A percentile compares a stretch with the other conserved stretches of the same genome.
These are phyloP conservation scores for Auricularia cornea DNA, from an alignment of 768 basidiomycete species.

Conservation along the genomic window DNA sequence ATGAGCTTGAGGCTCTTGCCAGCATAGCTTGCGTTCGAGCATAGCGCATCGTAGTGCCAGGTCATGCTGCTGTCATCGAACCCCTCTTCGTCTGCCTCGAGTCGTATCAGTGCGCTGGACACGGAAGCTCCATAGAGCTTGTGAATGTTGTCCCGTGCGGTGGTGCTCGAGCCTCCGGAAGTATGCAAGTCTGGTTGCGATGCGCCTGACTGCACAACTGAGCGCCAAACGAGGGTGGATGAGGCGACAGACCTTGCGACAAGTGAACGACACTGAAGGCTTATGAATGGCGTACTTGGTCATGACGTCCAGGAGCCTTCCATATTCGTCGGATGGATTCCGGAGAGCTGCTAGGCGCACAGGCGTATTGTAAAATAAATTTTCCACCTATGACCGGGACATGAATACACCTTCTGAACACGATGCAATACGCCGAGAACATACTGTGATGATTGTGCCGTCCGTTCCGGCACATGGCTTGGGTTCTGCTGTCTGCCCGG, in stretches of 20 bases:
- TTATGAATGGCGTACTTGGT: slow-evolving; percentile 95
- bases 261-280: slow-evolving; percentile 75
- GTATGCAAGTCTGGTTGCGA: slow-evolving; percentile 75
- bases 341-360: slow-evolving; percentile 79
- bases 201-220: slow-evolving; percentile 50
- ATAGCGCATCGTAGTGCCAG: slow-evolving; percentile 69
- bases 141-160: slow-evolving; percentile 61
- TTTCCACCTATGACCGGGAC: slow-evolving; percentile 87
- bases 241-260: slow-evolving; percentile 67
- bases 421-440: too few relatives aligned
- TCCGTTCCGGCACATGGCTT: slow-evolving; percentile 92
- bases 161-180: slow-evolving; percentile 45
- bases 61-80: slow-evolving; percentile 32
- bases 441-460: slow-evolving; percentile 80
- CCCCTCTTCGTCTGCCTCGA: slow-evolving; percentile 19
- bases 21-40: slow-evolving; percentile 84
- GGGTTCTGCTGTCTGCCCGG: slow-evolving; percentile 64
- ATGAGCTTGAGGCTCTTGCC: slow-evolving; percentile 78
- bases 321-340: slow-evolving; percentile 83
- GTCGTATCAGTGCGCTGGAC: slow-evolving; percentile 57
- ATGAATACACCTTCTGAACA: too few relatives aligned
- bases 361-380: slow-evolving; percentile 91
- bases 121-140: slow-evolving; percentile 74
- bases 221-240: background rate
- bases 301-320: slow-evolving; percentile 82